phyloP scores from a whole-genome alignment of 768 basidiomycete genomes.

The Cystofilobasidium bisporidii region DNA sequence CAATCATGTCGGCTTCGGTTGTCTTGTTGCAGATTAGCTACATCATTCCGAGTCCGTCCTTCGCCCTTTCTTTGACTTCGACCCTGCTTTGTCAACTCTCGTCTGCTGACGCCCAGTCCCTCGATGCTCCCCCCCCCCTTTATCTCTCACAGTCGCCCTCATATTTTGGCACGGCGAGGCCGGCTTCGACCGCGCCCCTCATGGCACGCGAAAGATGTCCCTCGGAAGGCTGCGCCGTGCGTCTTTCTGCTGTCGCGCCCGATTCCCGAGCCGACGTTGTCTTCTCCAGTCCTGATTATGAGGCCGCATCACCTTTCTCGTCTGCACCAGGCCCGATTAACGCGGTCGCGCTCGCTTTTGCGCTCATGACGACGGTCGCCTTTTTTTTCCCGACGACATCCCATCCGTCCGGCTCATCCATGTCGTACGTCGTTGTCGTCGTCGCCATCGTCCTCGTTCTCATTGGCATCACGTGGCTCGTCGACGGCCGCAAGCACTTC shows the following conservation, averaged over 20 bases:
- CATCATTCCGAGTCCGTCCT: slow-evolving; percentile 30
- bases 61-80: neutral
- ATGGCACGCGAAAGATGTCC: slow-evolving; percentile 38
- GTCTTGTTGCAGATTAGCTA: slow-evolving; percentile 35
- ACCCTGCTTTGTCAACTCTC: neutral
- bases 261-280: too few species aligned
- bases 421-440: slow-evolving; percentile 38
- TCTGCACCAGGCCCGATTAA: slow-evolving; percentile 24
- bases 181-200: slow-evolving; percentile 31
- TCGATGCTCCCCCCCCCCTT: neutral
- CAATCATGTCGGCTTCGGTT: slow-evolving; percentile 35
- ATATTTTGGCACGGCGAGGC: neutral
- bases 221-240: slow-evolving; percentile 33
- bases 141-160: neutral
- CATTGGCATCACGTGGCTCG: slow-evolving; percentile 33
- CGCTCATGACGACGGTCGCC: slow-evolving; percentile 37
- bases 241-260: neutral
- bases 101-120: too few species aligned
- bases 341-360: slow-evolving; percentile 35
- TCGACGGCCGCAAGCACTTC: slow-evolving; percentile 38
- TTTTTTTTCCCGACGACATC: slow-evolving; percentile 36
- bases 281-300: too few species aligned
- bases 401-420: slow-evolving; percentile 30
- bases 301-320: neutral
- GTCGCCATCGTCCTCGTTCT: slow-evolving; percentile 28